Percentiles rank a stretch among this genome's conserved stretches.
Evolutionary conservation across 805 yeast genomes (phyloP).

Genomic region (Metschnikowia cerradonensis): DNA sequence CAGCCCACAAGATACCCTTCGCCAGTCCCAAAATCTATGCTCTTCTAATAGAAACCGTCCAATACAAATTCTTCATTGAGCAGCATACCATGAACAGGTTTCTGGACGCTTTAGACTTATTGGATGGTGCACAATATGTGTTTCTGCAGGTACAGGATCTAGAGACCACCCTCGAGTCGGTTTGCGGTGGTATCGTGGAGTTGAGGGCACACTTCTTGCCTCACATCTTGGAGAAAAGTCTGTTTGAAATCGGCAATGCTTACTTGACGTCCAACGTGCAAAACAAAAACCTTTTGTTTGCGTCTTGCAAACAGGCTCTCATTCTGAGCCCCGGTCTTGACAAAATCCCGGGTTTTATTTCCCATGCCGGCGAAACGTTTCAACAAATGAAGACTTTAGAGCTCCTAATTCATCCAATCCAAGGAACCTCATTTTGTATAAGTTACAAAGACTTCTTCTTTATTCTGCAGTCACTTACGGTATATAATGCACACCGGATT

Average conservation of each 20-base stretch:
- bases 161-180: not conserved
- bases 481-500: not conserved
- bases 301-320: not conserved
- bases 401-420: not conserved
- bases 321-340: not conserved
- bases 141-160: not conserved
- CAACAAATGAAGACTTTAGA: not conserved
- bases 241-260: not conserved
- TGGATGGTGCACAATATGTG: not conserved
- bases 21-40: slow-evolving; percentile 13
- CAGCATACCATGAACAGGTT: not conserved
- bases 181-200: not conserved
- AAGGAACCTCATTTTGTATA: not conserved
- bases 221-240: not conserved
- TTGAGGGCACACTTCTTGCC: not conserved
- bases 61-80: slow-evolving; percentile 12
- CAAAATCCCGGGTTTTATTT: not conserved
- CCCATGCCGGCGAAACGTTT: not conserved
- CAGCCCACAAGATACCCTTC: slow-evolving; percentile 14
- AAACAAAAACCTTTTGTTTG: not conserved
- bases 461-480: not conserved
- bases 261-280: not conserved
- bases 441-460: not conserved
- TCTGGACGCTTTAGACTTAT: not conserved
- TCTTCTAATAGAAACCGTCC: slow-evolving; percentile 20